Evolutionary conservation across 345 rosid genomes (phyloP).

Genomic region (Mallotus nudiflorus): DNA sequence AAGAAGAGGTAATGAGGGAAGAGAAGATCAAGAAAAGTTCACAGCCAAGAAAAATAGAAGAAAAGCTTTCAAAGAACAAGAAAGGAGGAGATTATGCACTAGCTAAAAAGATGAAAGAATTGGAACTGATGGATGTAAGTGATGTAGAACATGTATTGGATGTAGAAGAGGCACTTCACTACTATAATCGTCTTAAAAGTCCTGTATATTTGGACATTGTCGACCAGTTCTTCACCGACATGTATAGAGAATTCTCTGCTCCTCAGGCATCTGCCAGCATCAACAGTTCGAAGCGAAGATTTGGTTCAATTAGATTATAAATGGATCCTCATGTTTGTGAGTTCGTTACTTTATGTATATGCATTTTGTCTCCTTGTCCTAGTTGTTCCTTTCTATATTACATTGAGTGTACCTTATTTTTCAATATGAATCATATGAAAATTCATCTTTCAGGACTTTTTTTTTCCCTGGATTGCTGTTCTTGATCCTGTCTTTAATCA

Average conservation of each 20-base stretch:
- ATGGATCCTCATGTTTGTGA: conserved; percentile 12
- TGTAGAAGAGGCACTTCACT: conserved; percentile 79
- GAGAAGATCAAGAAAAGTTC: conserved; percentile 32
- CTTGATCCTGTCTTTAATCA: neutral
- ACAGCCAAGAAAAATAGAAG: conserved; percentile 22
- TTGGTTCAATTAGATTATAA: conserved; percentile 50
- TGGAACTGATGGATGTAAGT: conserved; percentile 75
- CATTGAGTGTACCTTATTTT: conserved; percentile 9
- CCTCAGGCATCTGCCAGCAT: conserved; percentile 44
- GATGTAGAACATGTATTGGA: conserved; percentile 76
- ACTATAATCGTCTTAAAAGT: conserved; percentile 76
- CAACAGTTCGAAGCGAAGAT: conserved; percentile 47
- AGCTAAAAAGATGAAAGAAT: conserved; percentile 78
- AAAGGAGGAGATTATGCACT: conserved; percentile 45
- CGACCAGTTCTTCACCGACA: conserved; percentile 74
- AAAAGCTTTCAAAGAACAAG: conserved; percentile 11
- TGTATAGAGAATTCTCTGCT: conserved; percentile 70
- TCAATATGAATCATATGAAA: conserved; percentile 1
- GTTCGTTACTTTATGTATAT: conserved; percentile 23
- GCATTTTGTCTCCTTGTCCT: conserved; percentile 9
- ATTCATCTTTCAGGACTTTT: conserved; percentile 3
- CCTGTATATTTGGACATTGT: conserved; percentile 83
- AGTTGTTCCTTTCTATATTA: conserved; percentile 10
- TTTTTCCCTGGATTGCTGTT: neutral
- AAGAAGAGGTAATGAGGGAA: conserved; percentile 26